phyloP scores from a whole-genome alignment of 2,329 filamentous ascomycete species.

The Fusarium bactridioides region DNA sequence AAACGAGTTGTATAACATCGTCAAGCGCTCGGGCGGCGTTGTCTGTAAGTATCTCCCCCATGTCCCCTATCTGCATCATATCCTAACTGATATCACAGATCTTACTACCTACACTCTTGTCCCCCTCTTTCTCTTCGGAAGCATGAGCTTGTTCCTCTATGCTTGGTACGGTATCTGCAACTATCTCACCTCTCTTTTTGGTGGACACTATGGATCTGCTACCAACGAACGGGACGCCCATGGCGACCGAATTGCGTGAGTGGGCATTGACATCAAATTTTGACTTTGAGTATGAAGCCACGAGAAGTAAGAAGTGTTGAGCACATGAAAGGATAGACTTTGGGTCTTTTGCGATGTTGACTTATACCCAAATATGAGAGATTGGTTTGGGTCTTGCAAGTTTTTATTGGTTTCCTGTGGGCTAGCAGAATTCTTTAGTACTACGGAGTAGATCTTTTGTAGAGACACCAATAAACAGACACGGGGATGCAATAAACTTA shows the following conservation, averaged over 20 bases:
- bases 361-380: neutral
- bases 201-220: neutral
- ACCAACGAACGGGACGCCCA: neutral
- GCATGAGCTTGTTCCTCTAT: slow-evolving; percentile 43
- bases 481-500: too few relatives aligned
- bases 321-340: neutral
- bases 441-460: neutral
- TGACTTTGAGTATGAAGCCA: neutral
- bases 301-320: neutral
- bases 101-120: slow-evolving; percentile 48
- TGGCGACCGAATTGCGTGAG: neutral
- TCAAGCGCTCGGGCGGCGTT: slow-evolving; percentile 47
- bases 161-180: slow-evolving; percentile 20
- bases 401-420: neutral
- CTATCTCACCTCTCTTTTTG: slow-evolving; percentile 7
- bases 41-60: slow-evolving; percentile 46
- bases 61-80: rapidly evolving
- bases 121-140: slow-evolving; percentile 48
- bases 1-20: slow-evolving; percentile 52
- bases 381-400: neutral
- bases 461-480: neutral
- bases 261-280: neutral
- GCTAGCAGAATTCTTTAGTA: neutral
- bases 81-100: slow-evolving; percentile 39
- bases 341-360: neutral